phyloP scores from a whole-genome alignment of 495 filamentous ascomycete genomes.

The Penicillium maclennaniae region DNA sequence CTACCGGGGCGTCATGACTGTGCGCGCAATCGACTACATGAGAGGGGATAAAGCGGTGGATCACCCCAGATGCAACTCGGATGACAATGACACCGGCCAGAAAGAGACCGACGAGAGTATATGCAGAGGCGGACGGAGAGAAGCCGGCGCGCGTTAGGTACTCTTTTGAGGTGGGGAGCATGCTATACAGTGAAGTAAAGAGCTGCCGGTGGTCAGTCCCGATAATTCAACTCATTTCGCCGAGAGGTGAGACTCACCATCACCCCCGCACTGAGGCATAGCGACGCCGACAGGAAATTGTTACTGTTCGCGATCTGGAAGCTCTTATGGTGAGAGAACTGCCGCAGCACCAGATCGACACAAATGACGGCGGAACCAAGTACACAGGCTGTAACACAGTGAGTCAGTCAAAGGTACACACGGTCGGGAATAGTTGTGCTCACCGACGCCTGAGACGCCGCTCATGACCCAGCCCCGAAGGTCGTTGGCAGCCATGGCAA shows the following conservation, averaged over 20 bases:
- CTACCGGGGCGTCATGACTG: slow-evolving; percentile 51
- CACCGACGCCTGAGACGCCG: slow-evolving; percentile 74
- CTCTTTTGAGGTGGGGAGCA: slow-evolving; percentile 78
- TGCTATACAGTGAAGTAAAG: slow-evolving; percentile 90
- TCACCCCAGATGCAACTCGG: slow-evolving; percentile 68
- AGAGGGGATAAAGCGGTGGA: slow-evolving; percentile 86
- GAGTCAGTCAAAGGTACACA: background rate
- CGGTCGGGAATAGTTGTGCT: slow-evolving; percentile 14
- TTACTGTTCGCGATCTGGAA: slow-evolving; percentile 90
- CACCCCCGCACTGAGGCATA: slow-evolving; percentile 94
- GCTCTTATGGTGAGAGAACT: slow-evolving; percentile 63
- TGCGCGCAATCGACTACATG: slow-evolving; percentile 92
- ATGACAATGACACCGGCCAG: slow-evolving; percentile 80
- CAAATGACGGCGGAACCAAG: slow-evolving; percentile 81
- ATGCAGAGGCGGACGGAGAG: slow-evolving; percentile 62
- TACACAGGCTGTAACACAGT: slow-evolving; percentile 62
- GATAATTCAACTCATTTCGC: background rate
- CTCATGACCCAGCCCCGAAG: slow-evolving; percentile 92
- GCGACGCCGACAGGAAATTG: slow-evolving; percentile 77
- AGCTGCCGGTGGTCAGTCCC: slow-evolving; percentile 51
- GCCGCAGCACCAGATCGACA: slow-evolving; percentile 71
- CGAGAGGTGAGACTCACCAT: slow-evolving; percentile 60
- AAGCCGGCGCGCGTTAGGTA: slow-evolving; percentile 69
- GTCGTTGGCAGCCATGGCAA: slow-evolving; percentile 62
- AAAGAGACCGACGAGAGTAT: slow-evolving; percentile 72